Base-by-base conservation (phyloP, 495 filamentous ascomycete genomes). In the Aspergillus diversus region DNA sequence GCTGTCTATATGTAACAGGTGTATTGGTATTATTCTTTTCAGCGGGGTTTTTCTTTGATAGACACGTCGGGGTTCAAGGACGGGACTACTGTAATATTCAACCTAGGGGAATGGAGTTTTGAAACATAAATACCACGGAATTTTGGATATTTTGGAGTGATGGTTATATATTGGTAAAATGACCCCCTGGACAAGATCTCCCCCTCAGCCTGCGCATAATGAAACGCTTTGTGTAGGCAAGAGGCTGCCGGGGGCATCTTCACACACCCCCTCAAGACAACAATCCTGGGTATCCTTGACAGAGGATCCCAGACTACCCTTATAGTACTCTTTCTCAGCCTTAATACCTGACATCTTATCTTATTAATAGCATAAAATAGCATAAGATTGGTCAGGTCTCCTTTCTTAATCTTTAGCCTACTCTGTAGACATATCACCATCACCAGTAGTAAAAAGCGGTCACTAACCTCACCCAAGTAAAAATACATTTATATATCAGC, bases 401-500 rank as follows among this genome's bases (percentile, higher is more conserved):
- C 72, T 12, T 60, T 34, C n/a, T 52, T 60, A 21, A 75, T 0
- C 7, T 13, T 17, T 33, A 71, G 27, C 15, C 57, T 39, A n/a
- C n/a, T n/a, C n/a, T n/a, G n/a, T n/a, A 0, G 46, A 35, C 7
- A 15, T 27, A 27, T 27, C 21, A 21, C 11, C 12, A 17, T 47
- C 5, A 8, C n/a, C 32, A 33, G 9, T 7, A 39, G 53, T 4
- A 4, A 60, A 60, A 21, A 5, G 59, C 1, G 8, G 37, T 15
- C 11, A 33, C 33, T 31, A 79, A 52, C 1, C 76, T 81, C 0
- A 86, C 86, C n/a, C 85, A 73, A 12, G 75, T 80, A 16, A 84
- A 87, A 5, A 89, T 78, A 67, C 87, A 88, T 65, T 84, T 85
- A 71, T 86, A 88, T 43, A 92, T 68, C 8, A 87, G 57, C 55